Base-by-base conservation (phyloP, 1,139 yeast species). In the Blastobotrys proliferans region DNA sequence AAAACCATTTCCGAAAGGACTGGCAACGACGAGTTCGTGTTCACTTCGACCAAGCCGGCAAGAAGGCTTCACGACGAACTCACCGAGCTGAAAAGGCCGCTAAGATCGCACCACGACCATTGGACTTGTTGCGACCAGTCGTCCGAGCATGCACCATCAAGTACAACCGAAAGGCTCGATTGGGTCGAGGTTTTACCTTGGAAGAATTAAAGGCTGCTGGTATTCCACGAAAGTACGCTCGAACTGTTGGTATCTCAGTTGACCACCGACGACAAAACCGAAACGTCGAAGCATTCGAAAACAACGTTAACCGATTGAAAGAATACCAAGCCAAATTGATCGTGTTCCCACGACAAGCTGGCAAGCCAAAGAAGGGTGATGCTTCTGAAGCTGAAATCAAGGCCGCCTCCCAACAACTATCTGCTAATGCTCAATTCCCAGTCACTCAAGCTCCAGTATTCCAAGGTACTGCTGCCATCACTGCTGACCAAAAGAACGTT, bases 181-280 rank as follows among this genome's bases (percentile, higher is more conserved):
- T 96, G 67, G 98, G 98, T 75, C 90, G 94, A 78, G 98, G 98
- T 72, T 92, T 92, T 87, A 80, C 97, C 63, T 80, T 90, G 63
- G 94, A 94, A 70, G 98, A 92, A 81, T 76, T 94, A 68, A 92
- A 92, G 82, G 97, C 97, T 70, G 97, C 87, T 69, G 96, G 96
- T 68, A 80, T 87, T 67, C 75, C 94, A 67, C 79, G 94, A 66
- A 85, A 88, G 72, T 86, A 87, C 77, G 98, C 98, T 69, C 87
- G 95, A 82, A 83, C 97, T 68, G 74, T 92, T 67, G 98, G 98
- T 73, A 86, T 92, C 67, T 86, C 98, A 63, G 98, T 92, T 67
- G 98, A 92, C 81, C 95, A 86, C 94, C 92, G 98, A 81, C 92
- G 98, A 79, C 94, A 84, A 72, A 94, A 92, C 95, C 88, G 86